These are phyloP conservation scores for Neofusicoccum ribis DNA, from an alignment of 2,329 filamentous ascomycete species.

Conservation along the genomic window DNA sequence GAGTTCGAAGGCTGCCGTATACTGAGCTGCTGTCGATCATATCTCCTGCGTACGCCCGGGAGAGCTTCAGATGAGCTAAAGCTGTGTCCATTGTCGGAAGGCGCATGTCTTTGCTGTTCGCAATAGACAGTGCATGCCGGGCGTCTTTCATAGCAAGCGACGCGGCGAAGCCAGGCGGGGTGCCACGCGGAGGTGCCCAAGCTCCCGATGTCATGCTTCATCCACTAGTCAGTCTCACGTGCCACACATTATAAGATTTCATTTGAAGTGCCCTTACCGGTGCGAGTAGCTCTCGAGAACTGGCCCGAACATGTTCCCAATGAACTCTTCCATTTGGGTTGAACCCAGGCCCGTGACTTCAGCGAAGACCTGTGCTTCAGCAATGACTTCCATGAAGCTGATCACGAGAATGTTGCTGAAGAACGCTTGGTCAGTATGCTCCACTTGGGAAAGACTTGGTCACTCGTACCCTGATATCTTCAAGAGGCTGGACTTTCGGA, in stretches of 20 bases:
- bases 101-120: background rate
- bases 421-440: background rate
- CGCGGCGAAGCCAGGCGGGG: background rate
- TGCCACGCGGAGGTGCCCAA: slow-evolving; percentile 26
- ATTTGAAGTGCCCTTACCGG: background rate
- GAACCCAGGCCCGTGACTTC: slow-evolving; percentile 32
- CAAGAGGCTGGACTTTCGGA: background rate
- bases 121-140: background rate
- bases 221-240: background rate
- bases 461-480: background rate
- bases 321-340: slow-evolving; percentile 29
- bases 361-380: slow-evolving; percentile 34
- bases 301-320: slow-evolving; percentile 32
- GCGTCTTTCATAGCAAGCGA: background rate
- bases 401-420: background rate
- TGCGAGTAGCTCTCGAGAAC: slow-evolving; percentile 31
- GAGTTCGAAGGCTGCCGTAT: background rate
- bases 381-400: slow-evolving; percentile 29
- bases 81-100: background rate
- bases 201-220: slow-evolving; percentile 29
- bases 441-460: background rate
- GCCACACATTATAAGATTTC: background rate
- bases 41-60: background rate
- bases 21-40: background rate
- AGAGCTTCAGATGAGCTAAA: background rate